Evolutionary conservation across 108 stramenopile genomes (phyloP).

Genomic region (Poteriospumella lacustris): DNA sequence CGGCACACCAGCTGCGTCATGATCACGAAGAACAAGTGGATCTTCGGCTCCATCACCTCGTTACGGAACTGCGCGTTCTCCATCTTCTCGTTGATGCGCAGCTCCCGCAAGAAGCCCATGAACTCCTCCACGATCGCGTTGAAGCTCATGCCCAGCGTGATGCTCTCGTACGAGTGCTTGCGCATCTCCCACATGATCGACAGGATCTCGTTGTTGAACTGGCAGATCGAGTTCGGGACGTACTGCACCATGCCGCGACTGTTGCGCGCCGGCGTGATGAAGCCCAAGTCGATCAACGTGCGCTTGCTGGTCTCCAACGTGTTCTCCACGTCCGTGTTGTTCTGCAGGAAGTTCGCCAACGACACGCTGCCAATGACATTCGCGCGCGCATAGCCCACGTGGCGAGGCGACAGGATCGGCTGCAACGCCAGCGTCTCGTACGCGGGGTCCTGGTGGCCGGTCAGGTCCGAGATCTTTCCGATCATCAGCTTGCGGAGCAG

Average conservation of each 20-base stretch:
- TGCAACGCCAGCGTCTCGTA: constrained; percentile 23
- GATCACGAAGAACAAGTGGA: neutral
- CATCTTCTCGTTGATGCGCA: neutral
- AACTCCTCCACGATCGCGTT: neutral
- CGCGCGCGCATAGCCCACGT: neutral
- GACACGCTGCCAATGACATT: neutral
- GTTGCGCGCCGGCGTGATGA: neutral
- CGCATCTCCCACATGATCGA: constrained; percentile 23
- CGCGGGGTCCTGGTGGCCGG: constrained; percentile 82
- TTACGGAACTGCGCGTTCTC: too few relatives aligned
- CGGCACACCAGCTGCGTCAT: neutral
- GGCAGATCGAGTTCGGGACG: neutral
- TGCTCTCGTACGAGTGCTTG: neutral
- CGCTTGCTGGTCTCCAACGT: neutral
- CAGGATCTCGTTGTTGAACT: neutral
- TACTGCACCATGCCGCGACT: too few relatives aligned
- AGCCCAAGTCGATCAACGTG: neutral
- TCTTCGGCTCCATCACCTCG: neutral
- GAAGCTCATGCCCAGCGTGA: constrained; percentile 9
- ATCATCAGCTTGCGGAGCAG: constrained; percentile 96
- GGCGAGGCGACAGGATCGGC: neutral
- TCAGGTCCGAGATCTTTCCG: constrained; percentile 86
- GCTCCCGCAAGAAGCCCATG: neutral
- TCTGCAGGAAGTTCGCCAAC: neutral
- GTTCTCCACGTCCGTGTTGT: neutral